Evolutionary conservation across 179 eudicot genomes (phyloP).

Genomic region (Kewa caespitosa): DNA sequence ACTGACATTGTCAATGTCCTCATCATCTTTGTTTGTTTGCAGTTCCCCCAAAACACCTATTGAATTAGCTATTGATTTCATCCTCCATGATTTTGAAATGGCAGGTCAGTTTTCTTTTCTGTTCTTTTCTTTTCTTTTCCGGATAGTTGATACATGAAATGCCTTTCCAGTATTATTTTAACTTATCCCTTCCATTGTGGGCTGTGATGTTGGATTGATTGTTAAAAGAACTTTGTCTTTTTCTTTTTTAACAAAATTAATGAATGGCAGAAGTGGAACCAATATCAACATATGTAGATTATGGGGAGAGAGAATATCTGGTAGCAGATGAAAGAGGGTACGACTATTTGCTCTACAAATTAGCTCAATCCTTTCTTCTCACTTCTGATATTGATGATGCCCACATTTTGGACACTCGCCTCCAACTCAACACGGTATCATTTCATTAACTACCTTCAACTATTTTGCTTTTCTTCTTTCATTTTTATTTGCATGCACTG

Average conservation of each 20-base stretch:
- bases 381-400: conserved; percentile 64
- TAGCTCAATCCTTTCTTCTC: conserved; percentile 72
- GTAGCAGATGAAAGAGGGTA: conserved; percentile 92
- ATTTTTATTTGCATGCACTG: conserved; percentile 19
- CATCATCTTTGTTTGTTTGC: neutral
- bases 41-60: conserved; percentile 76
- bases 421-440: conserved; percentile 82
- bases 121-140: neutral
- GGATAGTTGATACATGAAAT: neutral
- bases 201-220: no score
- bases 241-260: no score
- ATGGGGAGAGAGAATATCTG: conserved; percentile 72
- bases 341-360: conserved; percentile 59
- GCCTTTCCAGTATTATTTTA: neutral
- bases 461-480: neutral
- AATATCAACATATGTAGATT: conserved; percentile 82
- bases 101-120: conserved; percentile 87
- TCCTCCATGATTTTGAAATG: conserved; percentile 95
- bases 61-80: conserved; percentile 89
- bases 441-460: neutral
- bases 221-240: neutral
- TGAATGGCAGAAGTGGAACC: conserved; percentile 82
- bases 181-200: neutral
- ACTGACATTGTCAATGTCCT: neutral
- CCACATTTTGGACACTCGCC: conserved; percentile 62